These are phyloP conservation scores for Dinochytrium kinnereticum DNA, from an alignment of 371 early-diverging fungal genomes.

Conservation along the genomic window DNA sequence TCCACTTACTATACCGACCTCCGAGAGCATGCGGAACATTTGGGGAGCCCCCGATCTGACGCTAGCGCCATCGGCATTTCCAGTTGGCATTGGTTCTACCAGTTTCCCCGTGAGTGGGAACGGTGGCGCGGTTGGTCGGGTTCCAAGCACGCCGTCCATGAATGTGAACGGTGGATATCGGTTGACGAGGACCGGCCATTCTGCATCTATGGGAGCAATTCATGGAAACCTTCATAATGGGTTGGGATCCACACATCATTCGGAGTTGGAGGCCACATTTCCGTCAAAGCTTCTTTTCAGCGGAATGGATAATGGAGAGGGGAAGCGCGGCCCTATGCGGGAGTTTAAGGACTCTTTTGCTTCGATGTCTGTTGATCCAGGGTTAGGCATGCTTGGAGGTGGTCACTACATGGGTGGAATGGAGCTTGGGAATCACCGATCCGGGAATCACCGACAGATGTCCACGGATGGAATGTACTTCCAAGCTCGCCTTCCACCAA, in stretches of 20 bases:
- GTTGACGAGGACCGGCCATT: background rate
- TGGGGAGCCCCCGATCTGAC: conserved; percentile 37
- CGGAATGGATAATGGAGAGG: background rate
- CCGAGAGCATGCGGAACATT: conserved; percentile 26
- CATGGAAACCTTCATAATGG: background rate
- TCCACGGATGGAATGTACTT: conserved; percentile 1
- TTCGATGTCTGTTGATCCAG: background rate
- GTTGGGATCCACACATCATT: too few species aligned
- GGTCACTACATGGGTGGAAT: background rate
- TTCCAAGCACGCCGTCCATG: background rate
- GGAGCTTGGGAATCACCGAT: background rate
- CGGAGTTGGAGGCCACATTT: conserved; percentile 6
- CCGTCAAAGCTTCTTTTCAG: conserved; percentile 7
- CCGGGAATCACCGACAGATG: background rate
- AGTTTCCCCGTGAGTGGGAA: background rate
- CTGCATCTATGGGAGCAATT: background rate
- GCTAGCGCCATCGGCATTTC: conserved; percentile 8
- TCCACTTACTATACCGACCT: conserved; percentile 17
- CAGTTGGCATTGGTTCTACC: too few species aligned
- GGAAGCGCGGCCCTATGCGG: background rate
- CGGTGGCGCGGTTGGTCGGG: too few species aligned
- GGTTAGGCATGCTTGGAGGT: background rate
- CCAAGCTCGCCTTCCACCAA: background rate
- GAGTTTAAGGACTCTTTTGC: background rate
- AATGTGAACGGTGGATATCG: background rate